Evolutionary conservation across 2,329 filamentous ascomycete genomes (phyloP).

Genomic region (Pezicula neosporulosa): DNA sequence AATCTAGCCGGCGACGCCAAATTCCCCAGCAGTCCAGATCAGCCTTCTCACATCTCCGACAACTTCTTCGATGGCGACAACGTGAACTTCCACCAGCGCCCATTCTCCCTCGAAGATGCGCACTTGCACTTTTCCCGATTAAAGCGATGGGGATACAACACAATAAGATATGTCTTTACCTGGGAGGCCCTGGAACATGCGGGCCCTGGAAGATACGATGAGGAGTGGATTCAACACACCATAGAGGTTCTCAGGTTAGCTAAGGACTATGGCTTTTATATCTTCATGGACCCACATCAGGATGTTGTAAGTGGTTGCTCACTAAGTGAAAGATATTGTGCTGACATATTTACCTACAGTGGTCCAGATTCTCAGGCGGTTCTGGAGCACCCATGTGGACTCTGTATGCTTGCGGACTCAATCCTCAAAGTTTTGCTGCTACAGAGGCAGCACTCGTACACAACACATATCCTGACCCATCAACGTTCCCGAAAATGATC

Average conservation of each 20-base stretch:
- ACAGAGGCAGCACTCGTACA: conserved; percentile 94
- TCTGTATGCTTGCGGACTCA: conserved; percentile 86
- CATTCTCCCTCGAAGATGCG: conserved; percentile 80
- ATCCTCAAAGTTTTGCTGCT: conserved; percentile 78
- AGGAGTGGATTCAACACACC: conserved; percentile 89
- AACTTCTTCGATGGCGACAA: conserved; percentile 91
- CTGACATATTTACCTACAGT: conserved; percentile 41
- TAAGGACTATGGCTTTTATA: conserved; percentile 87
- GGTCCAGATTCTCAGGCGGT: conserved; percentile 91
- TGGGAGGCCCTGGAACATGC: conserved; percentile 98
- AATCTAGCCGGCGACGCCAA: conserved; percentile 92
- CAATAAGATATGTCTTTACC: conserved; percentile 93
- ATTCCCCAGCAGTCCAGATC: conserved; percentile 75
- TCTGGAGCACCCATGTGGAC: conserved; percentile 98
- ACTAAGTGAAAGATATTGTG: conserved; percentile 1
- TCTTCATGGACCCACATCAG: conserved; percentile 99
- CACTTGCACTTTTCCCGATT: conserved; percentile 82
- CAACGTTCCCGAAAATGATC: conserved; percentile 94
- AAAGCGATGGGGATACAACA: conserved; percentile 90
- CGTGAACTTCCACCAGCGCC: conserved; percentile 83
- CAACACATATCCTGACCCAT: conserved; percentile 84
- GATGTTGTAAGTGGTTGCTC: conserved; percentile 69
- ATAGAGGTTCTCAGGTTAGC: conserved; percentile 80
- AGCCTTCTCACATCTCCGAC: conserved; percentile 73
- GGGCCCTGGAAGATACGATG: conserved; percentile 88